Evolutionary conservation across 352 stramenopile species (phyloP).

Genomic region (Pseudoperonospora humuli): DNA sequence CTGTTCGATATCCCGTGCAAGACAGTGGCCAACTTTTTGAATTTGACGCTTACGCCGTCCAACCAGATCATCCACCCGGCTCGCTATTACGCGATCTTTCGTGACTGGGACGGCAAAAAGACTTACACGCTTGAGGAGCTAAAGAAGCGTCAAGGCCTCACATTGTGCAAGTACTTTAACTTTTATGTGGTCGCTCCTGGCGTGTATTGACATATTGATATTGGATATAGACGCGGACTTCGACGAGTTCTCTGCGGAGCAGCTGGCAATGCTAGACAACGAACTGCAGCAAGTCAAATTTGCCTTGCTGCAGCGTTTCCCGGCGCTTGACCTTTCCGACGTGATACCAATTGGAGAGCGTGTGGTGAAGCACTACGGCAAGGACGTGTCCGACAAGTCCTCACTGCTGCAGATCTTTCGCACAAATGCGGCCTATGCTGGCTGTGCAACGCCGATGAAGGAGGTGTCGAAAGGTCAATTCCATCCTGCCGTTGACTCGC

Average conservation of each 20-base stretch:
- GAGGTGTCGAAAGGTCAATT: slow-evolving; percentile 70
- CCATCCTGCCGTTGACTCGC: slow-evolving; percentile 76
- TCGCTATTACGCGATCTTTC: slow-evolving; percentile 90
- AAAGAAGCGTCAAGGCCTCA: slow-evolving; percentile 80
- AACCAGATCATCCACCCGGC: slow-evolving; percentile 92
- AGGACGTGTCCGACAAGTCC: slow-evolving; percentile 83
- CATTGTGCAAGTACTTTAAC: slow-evolving; percentile 58
- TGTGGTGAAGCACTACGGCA: slow-evolving; percentile 89
- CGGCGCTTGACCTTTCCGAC: slow-evolving; percentile 85
- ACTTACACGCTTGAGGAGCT: slow-evolving; percentile 83
- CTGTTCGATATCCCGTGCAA: slow-evolving; percentile 89
- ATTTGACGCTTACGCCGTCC: slow-evolving; percentile 88
- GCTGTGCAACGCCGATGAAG: slow-evolving; percentile 82
- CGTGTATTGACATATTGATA: no score
- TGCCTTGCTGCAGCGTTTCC: slow-evolving; percentile 85
- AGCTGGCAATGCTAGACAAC: slow-evolving; percentile 89
- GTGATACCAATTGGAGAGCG: slow-evolving; percentile 86
- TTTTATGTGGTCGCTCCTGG: background rate
- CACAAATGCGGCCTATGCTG: slow-evolving; percentile 87
- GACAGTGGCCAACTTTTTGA: slow-evolving; percentile 90
- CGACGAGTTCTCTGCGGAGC: slow-evolving; percentile 88
- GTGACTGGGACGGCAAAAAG: slow-evolving; percentile 87
- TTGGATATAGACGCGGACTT: slow-evolving; percentile 78
- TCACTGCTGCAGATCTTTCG: slow-evolving; percentile 88
- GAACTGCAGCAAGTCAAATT: slow-evolving; percentile 90